Percentiles rank a stretch among this genome's conserved stretches.
Conservation (phyloP, 192 early-diverging fungal genomes). For the Coemansia sp. region DNA sequence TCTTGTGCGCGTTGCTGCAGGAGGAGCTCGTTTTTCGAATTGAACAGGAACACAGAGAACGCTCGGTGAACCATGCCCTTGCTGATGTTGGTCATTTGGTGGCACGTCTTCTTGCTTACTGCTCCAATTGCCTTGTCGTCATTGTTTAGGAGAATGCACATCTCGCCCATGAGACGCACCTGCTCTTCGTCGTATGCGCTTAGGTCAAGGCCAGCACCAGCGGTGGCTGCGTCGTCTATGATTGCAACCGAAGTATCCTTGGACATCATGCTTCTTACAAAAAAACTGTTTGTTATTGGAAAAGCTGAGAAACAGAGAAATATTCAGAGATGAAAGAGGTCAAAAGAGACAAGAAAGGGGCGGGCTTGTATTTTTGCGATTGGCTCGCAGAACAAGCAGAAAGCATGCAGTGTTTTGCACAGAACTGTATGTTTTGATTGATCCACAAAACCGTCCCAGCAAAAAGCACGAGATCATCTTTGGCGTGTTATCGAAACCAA, state of each 20-base stretch:
- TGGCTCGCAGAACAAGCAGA: too few species aligned
- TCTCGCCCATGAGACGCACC: slow-evolving; percentile 94
- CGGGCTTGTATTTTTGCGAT: too few species aligned
- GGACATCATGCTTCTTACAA: background rate
- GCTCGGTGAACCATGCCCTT: slow-evolving; percentile 91
- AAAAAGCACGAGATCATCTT: too few species aligned
- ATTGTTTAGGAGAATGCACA: slow-evolving; percentile 92
- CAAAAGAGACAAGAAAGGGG: too few species aligned
- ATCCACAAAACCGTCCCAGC: too few species aligned
- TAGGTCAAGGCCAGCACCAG: slow-evolving; percentile 38
- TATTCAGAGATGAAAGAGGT: background rate
- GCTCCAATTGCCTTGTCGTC: slow-evolving; percentile 83
- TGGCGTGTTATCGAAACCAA: too few species aligned
- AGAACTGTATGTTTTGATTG: too few species aligned
- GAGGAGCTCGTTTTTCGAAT: slow-evolving; percentile 78
- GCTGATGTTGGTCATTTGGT: slow-evolving; percentile 93
- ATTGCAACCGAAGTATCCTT: background rate
- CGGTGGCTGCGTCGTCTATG: background rate
- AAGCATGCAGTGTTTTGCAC: too few species aligned
- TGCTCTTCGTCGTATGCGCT: slow-evolving; percentile 75
- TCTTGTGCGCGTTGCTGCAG: slow-evolving; percentile 94
- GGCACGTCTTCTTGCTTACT: slow-evolving; percentile 92
- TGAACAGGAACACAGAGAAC: slow-evolving; percentile 96
- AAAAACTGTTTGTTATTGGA: background rate
- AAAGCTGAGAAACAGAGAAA: background rate